A percentile compares a stretch with the other conserved stretches of the same genome.
phyloP scores from a whole-genome alignment of 2,329 filamentous ascomycete genomes.

The Exophiala viscosa region DNA sequence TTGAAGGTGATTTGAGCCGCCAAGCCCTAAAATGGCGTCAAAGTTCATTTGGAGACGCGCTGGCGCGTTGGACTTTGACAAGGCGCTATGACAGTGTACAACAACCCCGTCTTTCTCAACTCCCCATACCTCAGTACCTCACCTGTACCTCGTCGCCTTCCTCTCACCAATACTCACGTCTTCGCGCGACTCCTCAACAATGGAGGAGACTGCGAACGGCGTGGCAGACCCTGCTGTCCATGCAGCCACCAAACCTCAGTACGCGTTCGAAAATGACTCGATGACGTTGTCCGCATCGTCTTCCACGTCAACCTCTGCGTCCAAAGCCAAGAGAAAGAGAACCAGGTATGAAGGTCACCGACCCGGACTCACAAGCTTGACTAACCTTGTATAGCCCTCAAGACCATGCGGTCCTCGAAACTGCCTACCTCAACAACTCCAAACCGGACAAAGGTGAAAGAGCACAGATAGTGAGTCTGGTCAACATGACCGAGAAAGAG shows the following conservation, averaged over 20 bases:
- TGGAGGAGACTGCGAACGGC: constrained; percentile 5
- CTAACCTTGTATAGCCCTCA: constrained; percentile 59
- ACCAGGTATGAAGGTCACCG: constrained; percentile 19
- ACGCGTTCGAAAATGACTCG: constrained; percentile 13
- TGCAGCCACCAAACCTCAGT: not conserved
- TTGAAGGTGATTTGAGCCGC: no score
- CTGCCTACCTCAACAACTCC: constrained; percentile 76
- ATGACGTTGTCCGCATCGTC: constrained; percentile 6
- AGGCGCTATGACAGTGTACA: no score
- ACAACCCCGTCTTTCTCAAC: no score
- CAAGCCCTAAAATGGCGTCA: no score
- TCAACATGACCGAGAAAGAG: constrained; percentile 90
- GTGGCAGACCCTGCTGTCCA: not conserved
- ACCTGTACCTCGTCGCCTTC: not conserved
- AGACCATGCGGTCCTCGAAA: constrained; percentile 84
- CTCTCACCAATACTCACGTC: constrained; percentile 2
- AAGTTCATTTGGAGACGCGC: no score
- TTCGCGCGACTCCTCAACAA: not conserved
- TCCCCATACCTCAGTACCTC: not conserved
- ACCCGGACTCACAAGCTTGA: not conserved
- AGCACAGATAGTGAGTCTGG: constrained; percentile 75
- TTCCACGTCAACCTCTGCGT: not conserved
- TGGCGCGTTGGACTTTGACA: no score
- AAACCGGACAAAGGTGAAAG: constrained; percentile 91
- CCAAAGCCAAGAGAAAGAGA: constrained; percentile 24